phyloP scores from a whole-genome alignment of 495 filamentous ascomycete species.

The Aspergillus incahuasiensis region DNA sequence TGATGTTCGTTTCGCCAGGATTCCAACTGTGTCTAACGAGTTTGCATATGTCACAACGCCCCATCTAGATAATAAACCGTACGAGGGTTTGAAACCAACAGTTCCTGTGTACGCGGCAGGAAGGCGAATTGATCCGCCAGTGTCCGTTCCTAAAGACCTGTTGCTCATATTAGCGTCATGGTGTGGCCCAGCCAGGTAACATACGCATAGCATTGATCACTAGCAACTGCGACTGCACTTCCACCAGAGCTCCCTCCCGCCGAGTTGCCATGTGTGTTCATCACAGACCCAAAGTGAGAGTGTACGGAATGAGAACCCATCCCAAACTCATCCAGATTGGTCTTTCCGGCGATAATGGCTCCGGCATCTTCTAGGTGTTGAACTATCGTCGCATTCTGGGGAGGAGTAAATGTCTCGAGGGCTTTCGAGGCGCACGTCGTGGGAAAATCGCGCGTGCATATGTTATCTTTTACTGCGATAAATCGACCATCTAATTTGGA shows the following conservation, averaged over 20 bases:
- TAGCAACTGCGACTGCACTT: constrained; percentile 80
- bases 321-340: constrained; percentile 95
- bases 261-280: constrained; percentile 54
- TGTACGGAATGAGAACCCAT: constrained; percentile 90
- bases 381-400: constrained; percentile 83
- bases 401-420: constrained; percentile 63
- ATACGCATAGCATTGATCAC: constrained; percentile 62
- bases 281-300: constrained; percentile 67
- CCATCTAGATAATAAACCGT: constrained; percentile 76
- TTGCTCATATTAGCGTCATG: background rate
- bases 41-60: constrained; percentile 95
- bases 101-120: constrained; percentile 87
- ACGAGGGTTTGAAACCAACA: constrained; percentile 91
- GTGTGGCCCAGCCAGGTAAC: constrained; percentile 13
- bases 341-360: constrained; percentile 68
- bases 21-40: constrained; percentile 88
- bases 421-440: constrained; percentile 82
- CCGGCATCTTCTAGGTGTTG: constrained; percentile 59
- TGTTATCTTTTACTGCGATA: constrained; percentile 87
- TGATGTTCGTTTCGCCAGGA: constrained; percentile 54
- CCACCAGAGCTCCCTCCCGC: constrained; percentile 93
- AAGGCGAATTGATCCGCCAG: constrained; percentile 86
- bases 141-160: constrained; percentile 87
- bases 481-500: constrained; percentile 48
- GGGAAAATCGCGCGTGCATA: constrained; percentile 61